A percentile compares a stretch with the other conserved stretches of the same genome.
These are phyloP conservation scores for Puccinia brachypodii DNA, from an alignment of 1,284 basidiomycete species.

Conservation along the genomic window DNA sequence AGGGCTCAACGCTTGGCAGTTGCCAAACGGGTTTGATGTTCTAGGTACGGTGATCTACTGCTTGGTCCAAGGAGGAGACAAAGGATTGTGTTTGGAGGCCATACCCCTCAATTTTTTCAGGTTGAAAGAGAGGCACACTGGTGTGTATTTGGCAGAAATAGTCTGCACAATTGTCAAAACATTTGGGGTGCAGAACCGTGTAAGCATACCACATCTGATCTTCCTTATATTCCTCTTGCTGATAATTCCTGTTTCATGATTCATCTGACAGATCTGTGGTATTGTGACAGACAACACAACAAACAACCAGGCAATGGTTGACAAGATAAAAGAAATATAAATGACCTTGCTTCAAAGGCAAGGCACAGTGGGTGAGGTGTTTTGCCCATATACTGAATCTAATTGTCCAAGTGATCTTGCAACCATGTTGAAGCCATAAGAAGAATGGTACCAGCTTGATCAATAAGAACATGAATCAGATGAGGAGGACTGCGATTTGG, in stretches of 20 bases:
- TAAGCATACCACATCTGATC: background rate
- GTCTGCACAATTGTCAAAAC: background rate
- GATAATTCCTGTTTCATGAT: background rate
- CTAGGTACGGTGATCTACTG: background rate
- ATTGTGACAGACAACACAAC: constrained; percentile 9
- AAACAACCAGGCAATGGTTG: constrained; percentile 19
- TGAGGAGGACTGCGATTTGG: too few relatives aligned
- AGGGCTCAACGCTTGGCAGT: constrained; percentile 10
- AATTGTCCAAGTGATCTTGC: background rate
- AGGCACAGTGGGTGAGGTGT: background rate
- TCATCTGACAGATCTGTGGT: background rate
- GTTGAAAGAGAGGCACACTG: background rate
- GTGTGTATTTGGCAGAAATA: background rate
- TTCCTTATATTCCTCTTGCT: background rate
- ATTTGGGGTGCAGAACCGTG: constrained; percentile 1
- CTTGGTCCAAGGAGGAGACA: background rate
- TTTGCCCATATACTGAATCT: background rate
- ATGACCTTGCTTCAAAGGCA: constrained; percentile 8
- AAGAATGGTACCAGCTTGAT: too few relatives aligned
- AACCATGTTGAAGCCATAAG: background rate
- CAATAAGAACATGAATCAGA: too few relatives aligned
- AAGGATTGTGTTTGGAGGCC: background rate
- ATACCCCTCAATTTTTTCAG: background rate
- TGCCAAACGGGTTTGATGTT: background rate
- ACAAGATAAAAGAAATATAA: background rate